Evolutionary conservation across 1,139 yeast genomes (phyloP).

Genomic region (Spathaspora jeffriesii): DNA sequence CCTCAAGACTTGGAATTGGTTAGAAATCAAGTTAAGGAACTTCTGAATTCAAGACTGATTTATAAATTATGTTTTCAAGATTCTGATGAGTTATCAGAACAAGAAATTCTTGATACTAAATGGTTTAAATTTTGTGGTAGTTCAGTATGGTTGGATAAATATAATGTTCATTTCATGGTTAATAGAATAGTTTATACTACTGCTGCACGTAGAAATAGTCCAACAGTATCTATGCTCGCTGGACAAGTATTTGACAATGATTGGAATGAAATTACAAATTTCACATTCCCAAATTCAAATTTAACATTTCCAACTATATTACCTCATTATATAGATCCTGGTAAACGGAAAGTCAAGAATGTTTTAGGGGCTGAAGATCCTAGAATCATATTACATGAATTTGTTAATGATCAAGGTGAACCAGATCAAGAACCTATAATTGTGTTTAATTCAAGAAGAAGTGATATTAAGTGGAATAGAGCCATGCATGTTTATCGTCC

Average conservation of each 20-base stretch:
- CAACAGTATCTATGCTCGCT: conserved; percentile 16
- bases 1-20: conserved; percentile 9
- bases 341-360: conserved; percentile 13
- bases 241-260: conserved; percentile 16
- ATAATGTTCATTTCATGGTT: conserved; percentile 18
- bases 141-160: conserved; percentile 17
- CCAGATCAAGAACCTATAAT: conserved; percentile 42
- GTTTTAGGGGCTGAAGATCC: conserved; percentile 48
- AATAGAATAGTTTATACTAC: conserved; percentile 15
- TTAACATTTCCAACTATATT: conserved; percentile 9
- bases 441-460: conserved; percentile 39
- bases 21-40: conserved; percentile 6
- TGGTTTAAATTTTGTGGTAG: conserved; percentile 19
- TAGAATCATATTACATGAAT: conserved; percentile 32
- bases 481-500: conserved; percentile 34
- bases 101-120: conserved; percentile 11
- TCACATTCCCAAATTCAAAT: conserved; percentile 12
- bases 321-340: conserved; percentile 21
- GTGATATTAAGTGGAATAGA: conserved; percentile 20
- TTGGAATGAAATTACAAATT: conserved; percentile 16
- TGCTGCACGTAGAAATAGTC: conserved; percentile 11
- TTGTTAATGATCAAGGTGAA: conserved; percentile 24
- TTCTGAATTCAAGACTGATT: background rate
- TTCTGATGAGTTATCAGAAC: conserved; percentile 6
- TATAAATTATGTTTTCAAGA: conserved; percentile 7